Conservation (phyloP, 768 basidiomycete genomes). For the Mycena crocata region DNA sequence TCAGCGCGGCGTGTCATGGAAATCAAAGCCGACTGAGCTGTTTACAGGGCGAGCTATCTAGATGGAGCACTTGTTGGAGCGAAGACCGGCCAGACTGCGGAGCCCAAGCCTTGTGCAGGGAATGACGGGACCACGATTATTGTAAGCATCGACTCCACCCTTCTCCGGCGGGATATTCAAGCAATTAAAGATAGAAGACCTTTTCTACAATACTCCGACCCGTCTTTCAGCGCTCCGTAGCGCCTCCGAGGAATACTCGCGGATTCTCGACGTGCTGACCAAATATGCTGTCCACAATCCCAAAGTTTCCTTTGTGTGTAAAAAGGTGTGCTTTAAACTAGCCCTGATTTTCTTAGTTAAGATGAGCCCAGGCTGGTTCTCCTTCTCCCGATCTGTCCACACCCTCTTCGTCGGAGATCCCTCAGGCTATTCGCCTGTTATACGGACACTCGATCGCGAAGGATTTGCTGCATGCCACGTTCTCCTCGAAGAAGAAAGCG, state of each 20-base stretch:
- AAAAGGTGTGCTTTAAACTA: constrained; percentile 69
- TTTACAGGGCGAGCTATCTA: constrained; percentile 78
- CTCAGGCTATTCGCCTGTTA: constrained; percentile 79
- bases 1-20: constrained; percentile 46
- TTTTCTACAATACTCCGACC: constrained; percentile 94
- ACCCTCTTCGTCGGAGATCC: constrained; percentile 70
- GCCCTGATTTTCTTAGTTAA: constrained; percentile 21
- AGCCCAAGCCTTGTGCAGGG: constrained; percentile 92
- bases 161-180: constrained; percentile 1
- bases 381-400: constrained; percentile 85
- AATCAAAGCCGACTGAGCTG: not conserved
- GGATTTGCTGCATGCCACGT: constrained; percentile 68
- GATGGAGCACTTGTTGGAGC: constrained; percentile 80
- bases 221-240: constrained; percentile 88
- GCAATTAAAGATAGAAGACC: constrained; percentile 82
- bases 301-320: constrained; percentile 88
- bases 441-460: constrained; percentile 87
- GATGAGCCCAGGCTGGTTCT: constrained; percentile 68
- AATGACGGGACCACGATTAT: constrained; percentile 94
- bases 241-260: constrained; percentile 89
- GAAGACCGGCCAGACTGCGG: constrained; percentile 76
- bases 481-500: constrained; percentile 39
- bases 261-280: constrained; percentile 91
- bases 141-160: constrained; percentile 57
- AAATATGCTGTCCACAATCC: constrained; percentile 97